Percentiles rank a stretch among this genome's conserved stretches.
phyloP scores from a whole-genome alignment of 2,329 filamentous ascomycete genomes.

The Alternaria sp. region DNA sequence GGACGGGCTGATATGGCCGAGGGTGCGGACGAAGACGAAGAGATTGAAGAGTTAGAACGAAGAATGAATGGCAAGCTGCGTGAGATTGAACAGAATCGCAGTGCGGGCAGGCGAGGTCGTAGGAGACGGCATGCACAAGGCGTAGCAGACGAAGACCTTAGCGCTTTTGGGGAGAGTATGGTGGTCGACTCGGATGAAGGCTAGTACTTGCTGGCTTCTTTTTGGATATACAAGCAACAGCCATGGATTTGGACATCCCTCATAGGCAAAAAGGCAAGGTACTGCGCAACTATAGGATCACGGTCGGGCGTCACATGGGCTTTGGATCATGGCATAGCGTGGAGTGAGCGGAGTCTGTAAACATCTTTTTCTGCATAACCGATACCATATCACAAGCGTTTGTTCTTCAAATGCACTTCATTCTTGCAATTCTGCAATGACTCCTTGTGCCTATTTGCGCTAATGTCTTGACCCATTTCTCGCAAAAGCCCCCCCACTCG shows the following conservation, averaged over 20 bases:
- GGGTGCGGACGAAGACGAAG: constrained; percentile 33
- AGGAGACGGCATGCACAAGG: constrained; percentile 56
- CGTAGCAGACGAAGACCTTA: constrained; percentile 53
- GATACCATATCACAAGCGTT: constrained; percentile 2
- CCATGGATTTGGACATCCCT: not conserved
- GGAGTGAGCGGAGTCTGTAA: constrained; percentile 4
- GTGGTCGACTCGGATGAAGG: constrained; percentile 65
- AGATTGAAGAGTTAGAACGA: constrained; percentile 64
- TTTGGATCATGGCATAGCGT: constrained; percentile 14
- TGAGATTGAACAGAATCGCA: constrained; percentile 57
- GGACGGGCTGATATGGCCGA: constrained; percentile 1
- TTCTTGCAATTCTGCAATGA: not conserved
- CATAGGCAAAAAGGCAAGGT: not conserved
- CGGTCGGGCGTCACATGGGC: not conserved
- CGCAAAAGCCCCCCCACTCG: not conserved
- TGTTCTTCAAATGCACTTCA: not conserved
- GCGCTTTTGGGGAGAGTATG: constrained; percentile 58
- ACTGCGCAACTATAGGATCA: not conserved
- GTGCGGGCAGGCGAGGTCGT: constrained; percentile 65
- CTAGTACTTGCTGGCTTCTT: not conserved
- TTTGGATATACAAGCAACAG: not conserved
- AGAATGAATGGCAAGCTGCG: constrained; percentile 62
- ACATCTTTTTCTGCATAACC: not conserved
- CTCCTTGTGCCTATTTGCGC: too few species aligned
- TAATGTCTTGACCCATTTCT: not conserved